phyloP scores from a whole-genome alignment of 1,284 basidiomycete species.

The Malassezia vespertilionis region DNA sequence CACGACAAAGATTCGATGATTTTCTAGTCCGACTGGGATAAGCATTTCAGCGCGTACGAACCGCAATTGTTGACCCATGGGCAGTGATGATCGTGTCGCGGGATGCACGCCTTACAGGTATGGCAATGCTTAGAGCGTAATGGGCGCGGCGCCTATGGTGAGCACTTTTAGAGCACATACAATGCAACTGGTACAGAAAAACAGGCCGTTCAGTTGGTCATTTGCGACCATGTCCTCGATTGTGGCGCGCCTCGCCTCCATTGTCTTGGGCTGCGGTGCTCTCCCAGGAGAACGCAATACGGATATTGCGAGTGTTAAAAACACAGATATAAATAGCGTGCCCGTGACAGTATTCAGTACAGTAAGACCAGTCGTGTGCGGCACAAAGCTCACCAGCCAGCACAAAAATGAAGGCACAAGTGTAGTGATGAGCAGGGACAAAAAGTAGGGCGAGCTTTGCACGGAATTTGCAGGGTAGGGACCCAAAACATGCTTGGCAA shows the following conservation, averaged over 20 bases:
- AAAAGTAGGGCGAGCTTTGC: conserved; percentile 64
- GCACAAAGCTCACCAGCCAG: too few relatives aligned
- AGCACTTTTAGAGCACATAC: conserved; percentile 46
- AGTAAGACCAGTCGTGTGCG: too few relatives aligned
- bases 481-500: conserved; percentile 18
- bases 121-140: conserved; percentile 91
- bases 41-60: not conserved
- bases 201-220: conserved; percentile 85
- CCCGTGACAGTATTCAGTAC: too few relatives aligned
- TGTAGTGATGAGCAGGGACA: conserved; percentile 56
- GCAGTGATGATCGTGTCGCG: conserved; percentile 59
- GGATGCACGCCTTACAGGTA: conserved; percentile 77
- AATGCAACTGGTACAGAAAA: conserved; percentile 92
- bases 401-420: too few relatives aligned
- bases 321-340: too few relatives aligned
- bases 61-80: conserved; percentile 98
- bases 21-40: conserved; percentile 66
- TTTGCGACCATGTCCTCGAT: too few relatives aligned
- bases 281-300: too few relatives aligned
- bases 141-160: conserved; percentile 65
- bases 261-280: too few relatives aligned
- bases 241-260: too few relatives aligned
- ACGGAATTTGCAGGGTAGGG: conserved; percentile 27
- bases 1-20: conserved; percentile 85
- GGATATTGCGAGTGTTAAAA: too few relatives aligned